These are phyloP conservation scores for Phytophthora gonapodyides DNA, from an alignment of 352 stramenopile genomes.

Conservation along the genomic window DNA sequence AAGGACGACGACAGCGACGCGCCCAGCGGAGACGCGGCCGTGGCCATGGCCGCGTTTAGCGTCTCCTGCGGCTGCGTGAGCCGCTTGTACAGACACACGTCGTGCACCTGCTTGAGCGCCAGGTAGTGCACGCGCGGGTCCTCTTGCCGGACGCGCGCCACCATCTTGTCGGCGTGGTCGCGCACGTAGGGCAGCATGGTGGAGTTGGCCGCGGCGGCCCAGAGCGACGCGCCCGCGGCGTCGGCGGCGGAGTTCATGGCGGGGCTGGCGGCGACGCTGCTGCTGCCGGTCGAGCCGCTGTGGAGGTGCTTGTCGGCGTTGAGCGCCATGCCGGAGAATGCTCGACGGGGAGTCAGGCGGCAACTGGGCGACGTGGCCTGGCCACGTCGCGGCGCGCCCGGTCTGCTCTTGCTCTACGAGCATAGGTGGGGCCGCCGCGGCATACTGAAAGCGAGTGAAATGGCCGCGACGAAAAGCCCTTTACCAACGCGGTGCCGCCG, in stretches of 20 bases:
- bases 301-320: slow-evolving; percentile 24
- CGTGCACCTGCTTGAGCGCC: slow-evolving; percentile 58
- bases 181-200: slow-evolving; percentile 62
- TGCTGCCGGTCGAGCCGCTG: slow-evolving; percentile 25
- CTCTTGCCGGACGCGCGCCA: slow-evolving; percentile 46
- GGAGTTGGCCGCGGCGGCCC: slow-evolving; percentile 41
- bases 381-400: neutral
- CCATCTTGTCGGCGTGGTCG: slow-evolving; percentile 52
- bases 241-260: slow-evolving; percentile 25
- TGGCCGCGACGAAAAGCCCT: neutral
- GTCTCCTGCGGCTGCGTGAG: slow-evolving; percentile 27
- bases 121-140: slow-evolving; percentile 60
- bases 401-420: slow-evolving; percentile 10
- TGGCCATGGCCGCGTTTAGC: slow-evolving; percentile 16
- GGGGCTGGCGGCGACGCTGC: slow-evolving; percentile 22
- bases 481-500: slow-evolving; percentile 9
- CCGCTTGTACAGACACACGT: slow-evolving; percentile 73
- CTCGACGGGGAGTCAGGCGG: slow-evolving; percentile 15
- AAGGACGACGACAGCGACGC: slow-evolving; percentile 32
- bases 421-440: slow-evolving; percentile 7
- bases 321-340: slow-evolving; percentile 23
- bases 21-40: slow-evolving; percentile 7
- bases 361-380: slow-evolving; percentile 20
- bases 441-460: slow-evolving; percentile 12
- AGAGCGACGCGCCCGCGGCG: slow-evolving; percentile 43